These are phyloP conservation scores for Kwoniella sp. DNA, from an alignment of 768 basidiomycete species.

Conservation along the genomic window DNA sequence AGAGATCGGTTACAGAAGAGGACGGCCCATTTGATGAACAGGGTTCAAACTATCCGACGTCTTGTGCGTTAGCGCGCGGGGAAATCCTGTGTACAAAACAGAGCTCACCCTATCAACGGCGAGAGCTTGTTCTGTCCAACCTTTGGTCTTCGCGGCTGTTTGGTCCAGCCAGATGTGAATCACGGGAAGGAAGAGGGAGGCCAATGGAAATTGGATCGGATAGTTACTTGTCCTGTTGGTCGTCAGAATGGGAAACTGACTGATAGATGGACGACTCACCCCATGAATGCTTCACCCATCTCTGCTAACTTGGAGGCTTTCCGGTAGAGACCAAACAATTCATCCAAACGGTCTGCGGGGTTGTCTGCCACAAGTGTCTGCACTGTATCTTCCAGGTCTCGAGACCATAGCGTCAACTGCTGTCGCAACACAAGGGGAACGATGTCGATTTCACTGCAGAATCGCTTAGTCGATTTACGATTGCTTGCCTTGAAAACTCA, in stretches of 20 bases:
- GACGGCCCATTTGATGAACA: conserved; percentile 78
- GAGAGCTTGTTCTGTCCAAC: conserved; percentile 93
- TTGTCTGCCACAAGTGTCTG: not conserved
- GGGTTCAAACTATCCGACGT: conserved; percentile 61
- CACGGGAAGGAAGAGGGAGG: conserved; percentile 80
- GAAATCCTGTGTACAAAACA: not conserved
- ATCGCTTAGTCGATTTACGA: too few species aligned
- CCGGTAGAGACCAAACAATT: conserved; percentile 83
- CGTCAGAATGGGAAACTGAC: conserved; percentile 14
- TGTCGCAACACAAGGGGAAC: conserved; percentile 36
- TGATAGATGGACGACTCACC: conserved; percentile 61
- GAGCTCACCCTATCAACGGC: conserved; percentile 73
- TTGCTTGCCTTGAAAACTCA: not conserved
- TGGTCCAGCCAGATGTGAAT: conserved; percentile 85
- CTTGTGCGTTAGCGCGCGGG: not conserved
- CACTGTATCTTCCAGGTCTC: conserved; percentile 37
- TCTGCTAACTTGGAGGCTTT: conserved; percentile 70
- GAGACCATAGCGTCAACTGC: conserved; percentile 36
- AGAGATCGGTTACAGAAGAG: conserved; percentile 95
- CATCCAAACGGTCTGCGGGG: conserved; percentile 58
- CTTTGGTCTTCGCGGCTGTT: conserved; percentile 82
- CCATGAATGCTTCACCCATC: conserved; percentile 81
- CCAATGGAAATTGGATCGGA: conserved; percentile 66
- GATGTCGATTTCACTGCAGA: conserved; percentile 30
- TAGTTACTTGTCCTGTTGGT: not conserved